phyloP scores from a whole-genome alignment of 1,139 yeast species.

The Debaryomycetaceae sp. region DNA sequence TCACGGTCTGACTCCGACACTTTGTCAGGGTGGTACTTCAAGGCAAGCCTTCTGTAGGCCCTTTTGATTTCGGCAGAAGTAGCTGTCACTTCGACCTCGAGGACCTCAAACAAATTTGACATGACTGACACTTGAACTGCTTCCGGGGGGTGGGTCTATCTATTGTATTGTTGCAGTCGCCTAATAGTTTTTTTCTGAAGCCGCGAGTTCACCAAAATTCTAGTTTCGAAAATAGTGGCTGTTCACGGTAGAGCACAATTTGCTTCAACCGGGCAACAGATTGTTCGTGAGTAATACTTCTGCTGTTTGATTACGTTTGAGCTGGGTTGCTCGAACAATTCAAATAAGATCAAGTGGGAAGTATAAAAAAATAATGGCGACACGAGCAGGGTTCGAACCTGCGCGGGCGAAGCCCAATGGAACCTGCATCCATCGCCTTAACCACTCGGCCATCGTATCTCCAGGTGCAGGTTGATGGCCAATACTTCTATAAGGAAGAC shows the following conservation, averaged over 20 bases:
- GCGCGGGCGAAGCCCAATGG: conserved; percentile 53
- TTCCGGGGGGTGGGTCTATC: background rate
- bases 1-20: conserved; percentile 62
- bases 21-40: conserved; percentile 78
- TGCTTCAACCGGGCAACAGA: no score
- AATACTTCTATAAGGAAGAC: no score
- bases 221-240: no score
- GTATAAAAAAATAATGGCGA: conserved; percentile 29
- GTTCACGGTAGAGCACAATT: no score
- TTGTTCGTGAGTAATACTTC: no score
- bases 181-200: no score
- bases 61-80: conserved; percentile 62
- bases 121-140: background rate
- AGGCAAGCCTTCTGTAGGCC: conserved; percentile 73
- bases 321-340: no score
- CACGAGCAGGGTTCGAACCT: conserved; percentile 56
- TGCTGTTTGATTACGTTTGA: no score
- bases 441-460: conserved; percentile 54
- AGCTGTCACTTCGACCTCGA: conserved; percentile 65
- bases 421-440: conserved; percentile 54
- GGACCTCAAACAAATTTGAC: conserved; percentile 56
- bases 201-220: no score
- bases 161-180: no score
- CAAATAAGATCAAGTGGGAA: no score
- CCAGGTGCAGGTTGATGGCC: no score